Percentiles rank a stretch among this genome's conserved stretches.
Evolutionary conservation across 179 eudicot genomes (phyloP).

Genomic region (Sideroxylon spinosum): DNA sequence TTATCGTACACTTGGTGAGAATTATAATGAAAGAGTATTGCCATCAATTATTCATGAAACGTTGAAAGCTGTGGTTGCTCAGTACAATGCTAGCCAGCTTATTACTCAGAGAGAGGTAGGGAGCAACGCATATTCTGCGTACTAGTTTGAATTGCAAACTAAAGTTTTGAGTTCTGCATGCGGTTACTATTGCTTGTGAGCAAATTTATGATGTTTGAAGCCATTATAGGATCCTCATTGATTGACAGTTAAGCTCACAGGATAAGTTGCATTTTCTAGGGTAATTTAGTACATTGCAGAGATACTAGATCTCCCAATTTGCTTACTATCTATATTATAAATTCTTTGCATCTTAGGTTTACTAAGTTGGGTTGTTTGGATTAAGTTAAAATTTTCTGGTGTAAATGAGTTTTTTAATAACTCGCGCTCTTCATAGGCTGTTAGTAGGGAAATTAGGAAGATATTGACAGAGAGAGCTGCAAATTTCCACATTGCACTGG

Average conservation of each 20-base stretch:
- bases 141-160: not conserved
- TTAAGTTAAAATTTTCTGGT: not conserved
- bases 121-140: not conserved
- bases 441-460: constrained; percentile 61
- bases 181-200: not conserved
- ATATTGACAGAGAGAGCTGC: constrained; percentile 59
- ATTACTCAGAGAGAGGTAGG: constrained; percentile 71
- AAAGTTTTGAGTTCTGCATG: not conserved
- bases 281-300: not conserved
- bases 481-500: constrained; percentile 55
- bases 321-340: not conserved
- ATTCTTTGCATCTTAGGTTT: not conserved
- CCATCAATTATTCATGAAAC: constrained; percentile 74
- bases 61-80: constrained; percentile 67
- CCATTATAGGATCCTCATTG: not conserved
- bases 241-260: not conserved
- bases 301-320: not conserved
- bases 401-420: not conserved
- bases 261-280: not conserved
- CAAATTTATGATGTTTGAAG: not conserved
- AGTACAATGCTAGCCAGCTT: constrained; percentile 70
- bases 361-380: not conserved
- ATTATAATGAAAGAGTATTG: constrained; percentile 59
- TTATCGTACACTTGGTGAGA: constrained; percentile 52
- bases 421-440: constrained; percentile 32